Evolutionary conservation across 2,329 filamentous ascomycete species (phyloP).

Genomic region (Byssothecium circinans): DNA sequence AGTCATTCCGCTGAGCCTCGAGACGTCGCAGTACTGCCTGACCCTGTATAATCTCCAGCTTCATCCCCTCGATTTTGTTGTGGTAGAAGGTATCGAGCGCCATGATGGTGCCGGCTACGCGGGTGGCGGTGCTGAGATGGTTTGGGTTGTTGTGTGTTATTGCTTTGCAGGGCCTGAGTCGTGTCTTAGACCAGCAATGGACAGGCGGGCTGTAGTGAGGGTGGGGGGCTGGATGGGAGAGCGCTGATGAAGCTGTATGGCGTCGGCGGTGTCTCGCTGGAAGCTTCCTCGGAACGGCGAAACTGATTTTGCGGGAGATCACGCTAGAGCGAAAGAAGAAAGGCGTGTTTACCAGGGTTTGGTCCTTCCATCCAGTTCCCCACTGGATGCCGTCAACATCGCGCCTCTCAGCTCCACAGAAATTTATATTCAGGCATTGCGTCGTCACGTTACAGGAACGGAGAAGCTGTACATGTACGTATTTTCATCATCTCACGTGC

Average conservation of each 20-base stretch:
- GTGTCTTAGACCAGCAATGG: no score
- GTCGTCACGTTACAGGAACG: not conserved
- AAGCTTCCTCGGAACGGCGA: conserved; percentile 9
- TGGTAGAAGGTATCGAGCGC: conserved; percentile 99
- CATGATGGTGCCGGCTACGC: conserved; percentile 64
- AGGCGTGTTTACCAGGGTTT: conserved; percentile 5
- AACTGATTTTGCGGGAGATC: conserved; percentile 3
- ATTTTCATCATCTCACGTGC: not conserved
- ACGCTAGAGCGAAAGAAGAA: conserved; percentile 4
- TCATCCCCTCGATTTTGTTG: conserved; percentile 99
- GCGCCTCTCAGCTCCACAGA: not conserved
- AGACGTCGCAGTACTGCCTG: conserved; percentile 92
- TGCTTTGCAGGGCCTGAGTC: no score
- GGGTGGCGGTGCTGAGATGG: not conserved
- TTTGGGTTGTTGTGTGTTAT: not conserved
- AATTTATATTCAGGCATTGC: not conserved
- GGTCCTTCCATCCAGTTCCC: not conserved
- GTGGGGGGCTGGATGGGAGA: not conserved
- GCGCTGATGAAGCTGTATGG: conserved; percentile 1
- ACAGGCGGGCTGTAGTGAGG: conserved; percentile 58
- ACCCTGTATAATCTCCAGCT: conserved; percentile 99
- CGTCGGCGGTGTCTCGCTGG: conserved; percentile 8
- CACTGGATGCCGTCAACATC: not conserved
- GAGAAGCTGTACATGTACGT: conserved; percentile 4
- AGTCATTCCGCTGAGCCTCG: conserved; percentile 98